Evolutionary conservation across 306 rosid genomes (phyloP).

Genomic region (Trifolium fragiferum): DNA sequence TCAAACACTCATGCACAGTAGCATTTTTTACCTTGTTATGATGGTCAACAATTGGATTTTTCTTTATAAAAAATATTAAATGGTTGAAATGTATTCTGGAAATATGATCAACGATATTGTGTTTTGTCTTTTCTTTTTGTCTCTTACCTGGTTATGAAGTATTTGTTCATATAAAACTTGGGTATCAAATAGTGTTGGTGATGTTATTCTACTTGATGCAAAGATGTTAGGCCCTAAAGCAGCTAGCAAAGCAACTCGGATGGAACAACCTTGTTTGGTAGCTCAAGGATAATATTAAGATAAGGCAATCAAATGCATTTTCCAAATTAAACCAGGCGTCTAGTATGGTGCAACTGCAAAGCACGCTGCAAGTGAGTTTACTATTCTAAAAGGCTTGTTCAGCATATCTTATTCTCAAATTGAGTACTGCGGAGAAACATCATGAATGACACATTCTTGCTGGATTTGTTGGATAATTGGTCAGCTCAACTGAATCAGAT

Average conservation of each 20-base stretch:
- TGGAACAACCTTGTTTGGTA: not conserved
- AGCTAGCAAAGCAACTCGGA: not conserved
- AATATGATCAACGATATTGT: not conserved
- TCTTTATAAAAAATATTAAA: not conserved
- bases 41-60: constrained; percentile 44
- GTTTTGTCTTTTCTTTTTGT: not conserved
- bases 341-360: not conserved
- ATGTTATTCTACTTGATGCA: constrained; percentile 10
- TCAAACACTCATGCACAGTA: constrained; percentile 54
- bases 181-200: not conserved
- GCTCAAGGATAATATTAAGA: constrained; percentile 5
- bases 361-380: not conserved
- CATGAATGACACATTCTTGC: constrained; percentile 9
- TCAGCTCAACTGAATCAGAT: constrained; percentile 1
- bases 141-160: not conserved
- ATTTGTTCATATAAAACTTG: not conserved
- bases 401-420: not conserved
- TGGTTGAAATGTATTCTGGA: not conserved
- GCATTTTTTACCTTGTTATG: constrained; percentile 35
- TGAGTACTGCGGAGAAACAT: constrained; percentile 18
- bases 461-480: not conserved
- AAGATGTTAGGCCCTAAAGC: not conserved
- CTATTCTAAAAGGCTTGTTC: not conserved
- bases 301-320: not conserved
- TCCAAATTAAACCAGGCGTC: not conserved